Evolutionary conservation across 192 early-diverging fungal species (phyloP).

Genomic region (Bifiguratus adelaidae): DNA sequence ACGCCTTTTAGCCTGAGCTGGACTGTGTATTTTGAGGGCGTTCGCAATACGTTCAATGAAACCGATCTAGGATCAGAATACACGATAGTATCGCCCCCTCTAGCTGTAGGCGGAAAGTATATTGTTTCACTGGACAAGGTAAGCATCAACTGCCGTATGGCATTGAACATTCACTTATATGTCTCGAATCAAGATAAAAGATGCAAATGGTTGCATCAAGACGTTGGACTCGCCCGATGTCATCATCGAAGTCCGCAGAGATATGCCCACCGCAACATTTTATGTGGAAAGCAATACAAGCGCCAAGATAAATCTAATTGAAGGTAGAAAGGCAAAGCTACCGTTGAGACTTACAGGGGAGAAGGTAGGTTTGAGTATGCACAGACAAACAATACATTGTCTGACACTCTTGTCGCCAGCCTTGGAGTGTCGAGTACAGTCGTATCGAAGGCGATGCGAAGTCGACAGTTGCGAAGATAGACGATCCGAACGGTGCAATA

Average conservation of each 20-base stretch:
- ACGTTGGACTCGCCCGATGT: constrained; percentile 19
- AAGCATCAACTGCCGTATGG: background rate
- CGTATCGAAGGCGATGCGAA: constrained; percentile 5
- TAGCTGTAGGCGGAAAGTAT: constrained; percentile 20
- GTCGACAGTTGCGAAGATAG: background rate
- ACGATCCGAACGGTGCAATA: constrained; percentile 17
- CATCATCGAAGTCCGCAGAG: constrained; percentile 26
- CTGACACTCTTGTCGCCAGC: too few species aligned
- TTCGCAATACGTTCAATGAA: constrained; percentile 6
- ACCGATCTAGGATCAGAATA: constrained; percentile 10
- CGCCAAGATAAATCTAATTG: constrained; percentile 7
- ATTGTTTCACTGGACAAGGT: constrained; percentile 24
- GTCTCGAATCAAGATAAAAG: constrained; percentile 10
- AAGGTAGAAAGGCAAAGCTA: constrained; percentile 14
- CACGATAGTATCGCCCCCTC: constrained; percentile 18
- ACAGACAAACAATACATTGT: too few species aligned
- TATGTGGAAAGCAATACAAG: constrained; percentile 6
- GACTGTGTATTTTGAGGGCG: constrained; percentile 15
- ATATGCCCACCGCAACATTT: constrained; percentile 28
- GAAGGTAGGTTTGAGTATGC: too few species aligned
- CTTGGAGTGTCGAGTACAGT: constrained; percentile 25
- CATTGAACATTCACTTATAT: background rate
- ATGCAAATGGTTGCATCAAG: constrained; percentile 24
- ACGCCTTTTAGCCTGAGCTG: constrained; percentile 22
- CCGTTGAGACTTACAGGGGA: constrained; percentile 32